Evolutionary conservation across 2,329 filamentous ascomycete species (phyloP), one percentile per base, ranked within the genome.

Genomic region (Monilinia laxa): DNA sequence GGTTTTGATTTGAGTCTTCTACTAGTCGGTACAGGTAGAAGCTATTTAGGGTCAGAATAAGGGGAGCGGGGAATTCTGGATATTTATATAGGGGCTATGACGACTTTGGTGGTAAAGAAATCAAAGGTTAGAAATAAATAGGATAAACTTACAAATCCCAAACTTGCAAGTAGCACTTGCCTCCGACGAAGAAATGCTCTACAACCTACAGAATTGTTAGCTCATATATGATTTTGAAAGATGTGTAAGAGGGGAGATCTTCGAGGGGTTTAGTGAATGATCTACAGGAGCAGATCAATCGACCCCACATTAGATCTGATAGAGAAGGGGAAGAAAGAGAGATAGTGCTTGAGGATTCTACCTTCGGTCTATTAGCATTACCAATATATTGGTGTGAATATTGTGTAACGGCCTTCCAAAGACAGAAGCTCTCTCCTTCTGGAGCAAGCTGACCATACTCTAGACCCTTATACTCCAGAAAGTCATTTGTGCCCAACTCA

Each of bases 91-190:
- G 9, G 7, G 4, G n/a, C 16, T 18, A 14, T 38, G 18, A 51
- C n/a, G 25, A 40, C 20, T 51, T 65, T n/a, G 20, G 53, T 35
- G n/a, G n/a, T 14, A 52, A 62, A 53, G 18, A 38, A 62, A 52
- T 42, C 25, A 51, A 56, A 62, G 42, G 57, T 16, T 47, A 42
- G 35, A 52, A 25, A 10, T 9, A 45, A 54, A 51, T 14, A 57
- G 25, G 57, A 2, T 6, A 20, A 62, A 66, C 88, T 82, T 81
- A 95, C 91, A 96, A 79, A 69, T 94, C 87, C 93, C 93, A 97
- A 14, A 80, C 74, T 67, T 86, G 83, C 2, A 80, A 78, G 72
- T 84, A 85, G 70, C 90, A 81, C 60, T 91, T 80, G 38, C 79
- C 83, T 3, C 76, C 73, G 45, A 84, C 80, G 71, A 91, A 76